Percentiles rank a stretch among this genome's conserved stretches.
Conservation (phyloP, 2,329 filamentous ascomycete species). For the Metarhizium anisopliae region DNA sequence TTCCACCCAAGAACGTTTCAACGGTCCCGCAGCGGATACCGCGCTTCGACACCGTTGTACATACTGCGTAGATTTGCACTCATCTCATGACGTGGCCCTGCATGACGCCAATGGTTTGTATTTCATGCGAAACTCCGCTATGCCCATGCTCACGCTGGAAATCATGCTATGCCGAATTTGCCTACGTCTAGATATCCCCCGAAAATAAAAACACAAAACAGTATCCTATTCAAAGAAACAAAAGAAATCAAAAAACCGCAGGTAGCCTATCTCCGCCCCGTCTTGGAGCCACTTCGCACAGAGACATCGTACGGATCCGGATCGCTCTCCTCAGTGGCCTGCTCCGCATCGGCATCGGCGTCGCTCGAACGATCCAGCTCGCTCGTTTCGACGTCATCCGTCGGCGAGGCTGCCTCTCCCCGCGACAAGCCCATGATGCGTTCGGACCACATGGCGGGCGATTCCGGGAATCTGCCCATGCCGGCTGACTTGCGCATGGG, state of each 20-base stretch:
- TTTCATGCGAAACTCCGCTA: background rate
- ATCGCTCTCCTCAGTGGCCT: slow-evolving; percentile 25
- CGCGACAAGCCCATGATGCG: slow-evolving; percentile 6
- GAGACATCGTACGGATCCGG: slow-evolving; percentile 18
- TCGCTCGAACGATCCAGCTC: slow-evolving; percentile 24
- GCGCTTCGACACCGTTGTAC: no score
- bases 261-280: background rate
- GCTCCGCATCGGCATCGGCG: slow-evolving; percentile 17
- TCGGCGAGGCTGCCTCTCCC: slow-evolving; percentile 13
- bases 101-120: no score
- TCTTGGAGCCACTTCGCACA: background rate
- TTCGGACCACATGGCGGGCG: slow-evolving; percentile 1
- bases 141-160: background rate
- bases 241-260: background rate
- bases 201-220: no score
- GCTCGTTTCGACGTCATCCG: slow-evolving; percentile 23
- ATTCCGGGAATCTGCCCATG: background rate
- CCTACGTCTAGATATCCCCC: background rate
- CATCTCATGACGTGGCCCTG: no score
- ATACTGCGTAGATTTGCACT: no score
- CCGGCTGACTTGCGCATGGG: background rate
- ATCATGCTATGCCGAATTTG: no score
- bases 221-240: background rate
- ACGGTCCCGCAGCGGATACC: background rate
- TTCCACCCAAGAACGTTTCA: background rate